phyloP scores from a whole-genome alignment of 805 yeast species.

The Candida yuanshanica region DNA sequence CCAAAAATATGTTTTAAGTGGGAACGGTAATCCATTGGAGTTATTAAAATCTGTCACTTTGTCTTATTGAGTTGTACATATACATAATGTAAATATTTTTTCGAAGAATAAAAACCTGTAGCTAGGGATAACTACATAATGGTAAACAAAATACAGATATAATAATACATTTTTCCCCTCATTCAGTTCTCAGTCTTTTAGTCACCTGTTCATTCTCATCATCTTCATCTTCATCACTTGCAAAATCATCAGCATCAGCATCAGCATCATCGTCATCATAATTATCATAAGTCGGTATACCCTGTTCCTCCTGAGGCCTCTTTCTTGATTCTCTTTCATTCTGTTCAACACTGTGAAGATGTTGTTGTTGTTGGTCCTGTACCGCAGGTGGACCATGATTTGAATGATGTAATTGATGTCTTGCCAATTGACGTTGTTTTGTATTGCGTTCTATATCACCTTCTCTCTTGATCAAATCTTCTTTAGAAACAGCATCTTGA shows the following conservation, averaged over 20 bases:
- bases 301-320: not conserved
- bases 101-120: too few relatives aligned
- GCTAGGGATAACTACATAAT: too few relatives aligned
- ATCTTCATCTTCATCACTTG: conserved; percentile 5
- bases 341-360: too few relatives aligned
- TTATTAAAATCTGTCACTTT: conserved; percentile 21
- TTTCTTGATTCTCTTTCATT: not conserved
- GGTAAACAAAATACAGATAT: too few relatives aligned
- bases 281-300: conserved; percentile 3
- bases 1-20: conserved; percentile 50
- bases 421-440: conserved; percentile 46
- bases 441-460: conserved; percentile 53
- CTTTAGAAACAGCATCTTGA: conserved; percentile 76
- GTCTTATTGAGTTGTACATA: conserved; percentile 11
- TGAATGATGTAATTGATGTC: conserved; percentile 8
- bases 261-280: conserved; percentile 1
- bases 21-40: conserved; percentile 56
- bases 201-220: conserved; percentile 6
- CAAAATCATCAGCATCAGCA: not conserved
- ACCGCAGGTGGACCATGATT: not conserved
- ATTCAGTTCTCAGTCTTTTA: conserved; percentile 8
- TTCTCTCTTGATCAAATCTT: conserved; percentile 61
- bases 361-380: conserved; percentile 4
- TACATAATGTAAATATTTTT: too few relatives aligned
- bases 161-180: not conserved